Evolutionary conservation across 768 basidiomycete genomes (phyloP).

Genomic region (Phylloporus sp.): DNA sequence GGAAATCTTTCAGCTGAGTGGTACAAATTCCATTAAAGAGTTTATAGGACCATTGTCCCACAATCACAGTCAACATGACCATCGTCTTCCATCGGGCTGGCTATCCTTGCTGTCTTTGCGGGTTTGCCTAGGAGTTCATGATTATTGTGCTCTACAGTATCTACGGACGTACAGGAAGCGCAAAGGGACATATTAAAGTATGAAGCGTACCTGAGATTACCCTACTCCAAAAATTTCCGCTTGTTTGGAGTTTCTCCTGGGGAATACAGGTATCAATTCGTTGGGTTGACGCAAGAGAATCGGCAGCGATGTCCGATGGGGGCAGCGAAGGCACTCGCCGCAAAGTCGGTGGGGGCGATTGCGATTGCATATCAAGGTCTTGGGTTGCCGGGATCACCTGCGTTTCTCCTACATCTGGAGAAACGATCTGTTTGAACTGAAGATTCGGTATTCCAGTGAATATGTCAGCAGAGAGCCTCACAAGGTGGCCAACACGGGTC

Average conservation of each 20-base stretch:
- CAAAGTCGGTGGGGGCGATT: conserved; percentile 17
- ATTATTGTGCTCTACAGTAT: conserved; percentile 14
- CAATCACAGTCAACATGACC: conserved; percentile 65
- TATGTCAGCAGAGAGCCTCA: conserved; percentile 26
- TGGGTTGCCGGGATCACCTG: conserved; percentile 41
- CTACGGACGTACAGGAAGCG: conserved; percentile 12
- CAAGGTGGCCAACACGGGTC: conserved; percentile 53
- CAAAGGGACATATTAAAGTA: not conserved
- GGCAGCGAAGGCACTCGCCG: conserved; percentile 20
- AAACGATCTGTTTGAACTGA: conserved; percentile 14
- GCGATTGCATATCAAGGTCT: conserved; percentile 25
- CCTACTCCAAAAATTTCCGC: conserved; percentile 1
- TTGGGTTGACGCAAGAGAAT: conserved; percentile 24
- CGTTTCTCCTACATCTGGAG: conserved; percentile 44
- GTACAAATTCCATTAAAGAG: not conserved
- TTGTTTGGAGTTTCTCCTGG: conserved; percentile 3
- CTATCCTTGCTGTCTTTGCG: conserved; percentile 6
- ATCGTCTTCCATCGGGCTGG: conserved; percentile 27
- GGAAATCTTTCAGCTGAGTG: not conserved
- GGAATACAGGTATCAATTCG: conserved; percentile 11
- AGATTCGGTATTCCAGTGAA: not conserved
- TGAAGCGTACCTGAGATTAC: conserved; percentile 50
- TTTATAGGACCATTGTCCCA: conserved; percentile 44
- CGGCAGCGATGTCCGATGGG: conserved; percentile 23
- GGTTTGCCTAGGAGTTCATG: not conserved